Evolutionary conservation across 257 asterid genomes (phyloP).

Genomic region (Leptodermis oblonga): DNA sequence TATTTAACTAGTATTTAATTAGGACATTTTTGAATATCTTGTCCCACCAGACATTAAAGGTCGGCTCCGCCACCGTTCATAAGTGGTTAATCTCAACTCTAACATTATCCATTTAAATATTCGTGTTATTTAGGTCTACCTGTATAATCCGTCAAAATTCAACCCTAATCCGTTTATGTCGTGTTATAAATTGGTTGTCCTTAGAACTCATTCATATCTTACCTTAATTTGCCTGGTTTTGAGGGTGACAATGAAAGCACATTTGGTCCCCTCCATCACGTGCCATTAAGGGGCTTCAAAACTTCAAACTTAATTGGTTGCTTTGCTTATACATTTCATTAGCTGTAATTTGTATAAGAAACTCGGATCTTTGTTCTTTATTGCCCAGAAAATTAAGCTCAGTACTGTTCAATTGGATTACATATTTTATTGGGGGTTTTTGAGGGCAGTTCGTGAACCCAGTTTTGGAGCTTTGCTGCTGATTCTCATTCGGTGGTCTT

Average conservation of each 20-base stretch:
- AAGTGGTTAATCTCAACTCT: too few species aligned
- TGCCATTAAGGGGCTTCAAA: conserved; percentile 30
- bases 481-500: conserved; percentile 26
- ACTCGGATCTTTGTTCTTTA: conserved; percentile 19
- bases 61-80: too few species aligned
- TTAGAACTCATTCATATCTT: conserved; percentile 31
- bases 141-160: too few species aligned
- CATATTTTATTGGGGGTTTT: conserved; percentile 15
- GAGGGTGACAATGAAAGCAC: conserved; percentile 44
- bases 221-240: conserved; percentile 42
- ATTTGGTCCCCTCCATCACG: conserved; percentile 48
- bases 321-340: conserved; percentile 13
- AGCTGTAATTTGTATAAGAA: conserved; percentile 5
- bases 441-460: conserved; percentile 15
- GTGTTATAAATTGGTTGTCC: conserved; percentile 29
- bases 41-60: too few species aligned
- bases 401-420: conserved; percentile 11
- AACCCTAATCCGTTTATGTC: too few species aligned
- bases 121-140: too few species aligned
- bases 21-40: too few species aligned
- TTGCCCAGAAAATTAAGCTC: neutral
- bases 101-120: too few species aligned
- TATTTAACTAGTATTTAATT: too few species aligned
- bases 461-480: conserved; percentile 30
- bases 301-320: conserved; percentile 8